Base-by-base conservation (phyloP, 495 filamentous ascomycete species). In the Aspergillus nidulans region DNA sequence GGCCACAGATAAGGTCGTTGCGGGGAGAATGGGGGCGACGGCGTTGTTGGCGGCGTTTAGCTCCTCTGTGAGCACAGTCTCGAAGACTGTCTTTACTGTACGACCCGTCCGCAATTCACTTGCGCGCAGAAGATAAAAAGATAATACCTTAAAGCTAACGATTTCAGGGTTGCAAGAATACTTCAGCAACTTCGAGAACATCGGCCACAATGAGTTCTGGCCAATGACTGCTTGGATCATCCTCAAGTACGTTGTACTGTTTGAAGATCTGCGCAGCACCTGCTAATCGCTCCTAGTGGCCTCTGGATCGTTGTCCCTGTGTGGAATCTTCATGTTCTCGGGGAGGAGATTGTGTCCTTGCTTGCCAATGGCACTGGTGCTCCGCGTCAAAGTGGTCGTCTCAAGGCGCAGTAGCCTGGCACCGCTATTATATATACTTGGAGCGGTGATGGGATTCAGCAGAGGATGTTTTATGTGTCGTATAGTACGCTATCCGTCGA, bases 81-180 rank as follows among this genome's bases (percentile, higher is more conserved):
- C 84, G 70, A 96, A 96, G 82, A 96, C 92, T 15, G 62, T 88
- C 70, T 97, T 15, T 97, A 96, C 63, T 87, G 91, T 91, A 63
- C 77, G 85, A 77, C 51, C 58, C n/a, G n/a, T n/a, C n/a, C n/a
- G n/a, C n/a, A n/a, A n/a, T n/a, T n/a, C n/a, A n/a, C n/a, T n/a
- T n/a, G n/a, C n/a, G n/a, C n/a, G n/a, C n/a, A n/a, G n/a, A n/a
- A n/a, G n/a, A n/a, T n/a, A n/a, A n/a, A n/a, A n/a, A n/a, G n/a
- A n/a, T n/a, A n/a, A n/a, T n/a, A n/a, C n/a, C n/a, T n/a, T n/a
- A n/a, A n/a, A n/a, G 30, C 48, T 57, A 34, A 59, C 59, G 19
- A 59, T 10, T 10, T 7, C 6, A 16, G 89, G 81, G 82, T 64
- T 92, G 28, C 88, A 88, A 59, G 91, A 95, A 68, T 75, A 79